Evolutionary conservation across 176 grass and related monocot genomes (phyloP), one percentile per base, ranked within the genome.

Genomic region (Leersia perrieri): DNA sequence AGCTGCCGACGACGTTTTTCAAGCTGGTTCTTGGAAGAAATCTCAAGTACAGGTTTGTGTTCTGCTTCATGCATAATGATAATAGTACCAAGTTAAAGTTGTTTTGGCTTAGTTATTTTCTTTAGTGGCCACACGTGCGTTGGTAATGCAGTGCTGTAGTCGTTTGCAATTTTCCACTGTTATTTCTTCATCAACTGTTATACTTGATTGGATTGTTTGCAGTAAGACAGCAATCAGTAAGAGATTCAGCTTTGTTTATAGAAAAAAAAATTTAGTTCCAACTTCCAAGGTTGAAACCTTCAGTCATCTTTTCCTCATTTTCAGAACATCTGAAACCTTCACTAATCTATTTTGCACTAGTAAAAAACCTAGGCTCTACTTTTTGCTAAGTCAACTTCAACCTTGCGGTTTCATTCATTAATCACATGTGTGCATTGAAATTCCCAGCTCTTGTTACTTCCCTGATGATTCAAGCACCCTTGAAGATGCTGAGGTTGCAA

Each of bases 1-100:
- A 94, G 87, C 30, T 98, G 69, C 92, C 95, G 26, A 98, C 92
- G 33, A 84, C 86, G 47, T 98, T 98, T 83, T 98, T 98, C 82
- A 91, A 93, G 70, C 77, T 98, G 4, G 92, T 98, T 5, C 90
- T 98, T 9, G 92, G 95, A 30, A 75, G 80, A 36, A 93, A 95
- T 66, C 86, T 98, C 42, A 98, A 95, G 71, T 98, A 95, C 90
- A 98, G 92, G 90, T 98, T 74, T 2, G 30, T 53, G 39, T 4
- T 41, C 1, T 6, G 36, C 20, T 65, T 38, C 3, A 7, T 36
- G 33, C 23, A 38, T 49, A 35, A 41, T 41, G 39, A 41, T 41
- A 41, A 53, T 53, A 22, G 18, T 53, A 51, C 45, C 16, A 20
- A 51, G 45, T 51, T 18, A n/a, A 41, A 12, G 39, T 25, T 47